A percentile compares a stretch with the other conserved stretches of the same genome.
Conservation (phyloP, 106 monocot genomes). For the Phalaenopsis equestris region DNA sequence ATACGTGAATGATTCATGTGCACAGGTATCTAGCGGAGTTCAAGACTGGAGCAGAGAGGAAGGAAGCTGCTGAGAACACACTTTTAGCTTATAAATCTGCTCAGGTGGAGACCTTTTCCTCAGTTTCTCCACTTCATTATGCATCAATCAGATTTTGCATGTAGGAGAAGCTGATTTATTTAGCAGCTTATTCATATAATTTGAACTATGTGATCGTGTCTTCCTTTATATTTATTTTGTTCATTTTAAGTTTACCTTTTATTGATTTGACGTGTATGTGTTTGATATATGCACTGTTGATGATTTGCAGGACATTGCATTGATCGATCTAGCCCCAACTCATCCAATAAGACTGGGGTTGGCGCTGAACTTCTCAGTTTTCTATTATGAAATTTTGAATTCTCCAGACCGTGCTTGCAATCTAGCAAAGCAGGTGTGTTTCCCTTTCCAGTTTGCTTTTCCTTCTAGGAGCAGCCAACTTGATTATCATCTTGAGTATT, state of each 20-base stretch:
- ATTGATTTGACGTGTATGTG: not conserved
- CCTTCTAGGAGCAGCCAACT: not conserved
- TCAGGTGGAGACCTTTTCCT: slow-evolving; percentile 17
- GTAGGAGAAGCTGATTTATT: too few species aligned
- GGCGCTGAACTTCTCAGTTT: slow-evolving; percentile 40
- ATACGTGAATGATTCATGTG: not conserved
- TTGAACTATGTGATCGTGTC: not conserved
- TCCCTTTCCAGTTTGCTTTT: not conserved
- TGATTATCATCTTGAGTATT: not conserved
- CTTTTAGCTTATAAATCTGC: slow-evolving; percentile 37
- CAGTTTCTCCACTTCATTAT: not conserved
- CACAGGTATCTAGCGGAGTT: slow-evolving; percentile 41
- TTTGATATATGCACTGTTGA: not conserved
- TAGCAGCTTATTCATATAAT: too few species aligned
- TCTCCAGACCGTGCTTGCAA: slow-evolving; percentile 39
- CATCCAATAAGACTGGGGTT: slow-evolving; percentile 37
- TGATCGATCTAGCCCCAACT: slow-evolving; percentile 32
- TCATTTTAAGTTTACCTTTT: not conserved
- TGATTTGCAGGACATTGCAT: slow-evolving; percentile 29
- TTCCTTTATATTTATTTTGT: not conserved
- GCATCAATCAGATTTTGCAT: not conserved
- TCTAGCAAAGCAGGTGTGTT: slow-evolving; percentile 35
- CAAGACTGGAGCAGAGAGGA: slow-evolving; percentile 39
- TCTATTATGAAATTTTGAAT: slow-evolving; percentile 44
- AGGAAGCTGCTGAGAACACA: slow-evolving; percentile 38